Percentiles rank a stretch among this genome's conserved stretches.
Evolutionary conservation across 495 filamentous ascomycete genomes (phyloP).

Genomic region (Lindgomyces ingoldianus): DNA sequence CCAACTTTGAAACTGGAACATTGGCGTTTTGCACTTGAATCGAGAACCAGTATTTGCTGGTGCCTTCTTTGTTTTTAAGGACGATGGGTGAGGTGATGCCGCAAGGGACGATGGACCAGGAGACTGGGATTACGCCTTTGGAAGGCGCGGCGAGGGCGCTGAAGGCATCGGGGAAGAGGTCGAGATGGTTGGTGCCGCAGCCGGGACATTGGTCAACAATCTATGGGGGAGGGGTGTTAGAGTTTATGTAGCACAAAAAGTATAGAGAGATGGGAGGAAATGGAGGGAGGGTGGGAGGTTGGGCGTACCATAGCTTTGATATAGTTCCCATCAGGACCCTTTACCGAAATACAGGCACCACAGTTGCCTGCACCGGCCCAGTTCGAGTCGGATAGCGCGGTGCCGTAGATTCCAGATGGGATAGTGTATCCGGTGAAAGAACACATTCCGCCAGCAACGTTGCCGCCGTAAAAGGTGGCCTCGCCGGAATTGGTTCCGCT

Average conservation of each 20-base stretch:
- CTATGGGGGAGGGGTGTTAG: slow-evolving; percentile 40
- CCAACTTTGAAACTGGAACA: slow-evolving; percentile 52
- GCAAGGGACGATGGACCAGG: slow-evolving; percentile 55
- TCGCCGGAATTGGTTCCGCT: slow-evolving; percentile 15
- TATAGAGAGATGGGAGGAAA: too few species aligned
- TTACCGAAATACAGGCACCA: slow-evolving; percentile 60
- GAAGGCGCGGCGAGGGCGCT: slow-evolving; percentile 49
- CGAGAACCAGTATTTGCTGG: slow-evolving; percentile 53
- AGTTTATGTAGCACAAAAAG: background rate
- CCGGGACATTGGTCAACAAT: slow-evolving; percentile 64
- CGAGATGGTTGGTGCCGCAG: slow-evolving; percentile 58
- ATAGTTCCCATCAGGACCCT: slow-evolving; percentile 53
- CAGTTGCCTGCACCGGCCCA: slow-evolving; percentile 58
- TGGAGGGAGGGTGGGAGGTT: too few species aligned
- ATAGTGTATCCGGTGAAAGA: slow-evolving; percentile 61
- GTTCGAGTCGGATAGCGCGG: slow-evolving; percentile 53
- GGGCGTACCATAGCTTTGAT: slow-evolving; percentile 65
- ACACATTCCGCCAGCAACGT: slow-evolving; percentile 59
- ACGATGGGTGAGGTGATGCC: slow-evolving; percentile 52
- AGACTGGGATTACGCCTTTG: slow-evolving; percentile 57
- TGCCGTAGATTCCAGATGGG: slow-evolving; percentile 56
- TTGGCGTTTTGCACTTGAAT: slow-evolving; percentile 64
- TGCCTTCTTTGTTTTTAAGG: slow-evolving; percentile 60
- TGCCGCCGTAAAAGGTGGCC: slow-evolving; percentile 56
- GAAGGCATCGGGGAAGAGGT: slow-evolving; percentile 62